These are phyloP conservation scores for Aristolochia fimbriata DNA, from an alignment of 164 flowering plant species.

Conservation along the genomic window DNA sequence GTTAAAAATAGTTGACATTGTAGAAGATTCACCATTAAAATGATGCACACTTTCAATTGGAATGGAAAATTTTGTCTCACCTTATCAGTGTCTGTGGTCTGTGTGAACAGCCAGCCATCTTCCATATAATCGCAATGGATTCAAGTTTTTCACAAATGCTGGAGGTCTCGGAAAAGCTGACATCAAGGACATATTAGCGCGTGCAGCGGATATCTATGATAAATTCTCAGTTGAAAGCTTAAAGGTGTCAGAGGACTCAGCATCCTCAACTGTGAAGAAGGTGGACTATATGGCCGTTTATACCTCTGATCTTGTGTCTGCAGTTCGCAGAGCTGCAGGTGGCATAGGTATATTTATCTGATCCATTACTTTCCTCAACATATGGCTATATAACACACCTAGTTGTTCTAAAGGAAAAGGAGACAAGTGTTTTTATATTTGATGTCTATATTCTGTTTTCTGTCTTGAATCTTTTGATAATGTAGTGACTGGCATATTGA, in stretches of 20 bases:
- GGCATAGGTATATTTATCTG: conserved; percentile 38
- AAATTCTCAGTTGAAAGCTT: conserved; percentile 33
- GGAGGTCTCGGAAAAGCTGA: conserved; percentile 95
- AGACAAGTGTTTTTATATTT: neutral
- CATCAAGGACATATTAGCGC: conserved; percentile 82
- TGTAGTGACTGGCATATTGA: neutral
- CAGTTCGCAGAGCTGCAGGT: conserved; percentile 88
- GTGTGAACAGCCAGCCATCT: conserved; percentile 89
- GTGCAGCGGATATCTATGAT: conserved; percentile 66
- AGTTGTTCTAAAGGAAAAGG: no score
- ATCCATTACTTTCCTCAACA: no score
- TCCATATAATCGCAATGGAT: conserved; percentile 93
- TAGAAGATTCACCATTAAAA: no score
- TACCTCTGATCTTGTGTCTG: conserved; percentile 80
- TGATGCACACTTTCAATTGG: no score
- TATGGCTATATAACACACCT: no score
- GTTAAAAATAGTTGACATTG: neutral
- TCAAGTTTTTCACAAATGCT: conserved; percentile 86
- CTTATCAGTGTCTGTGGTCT: conserved; percentile 1
- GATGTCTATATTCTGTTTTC: neutral
- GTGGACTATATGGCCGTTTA: conserved; percentile 87
- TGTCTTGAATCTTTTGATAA: no score
- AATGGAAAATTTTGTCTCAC: no score
- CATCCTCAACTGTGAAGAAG: conserved; percentile 40
- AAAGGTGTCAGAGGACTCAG: conserved; percentile 23